A percentile compares a stretch with the other conserved stretches of the same genome.
phyloP scores from a whole-genome alignment of 164 flowering plant species.

The Vitis labrusca region DNA sequence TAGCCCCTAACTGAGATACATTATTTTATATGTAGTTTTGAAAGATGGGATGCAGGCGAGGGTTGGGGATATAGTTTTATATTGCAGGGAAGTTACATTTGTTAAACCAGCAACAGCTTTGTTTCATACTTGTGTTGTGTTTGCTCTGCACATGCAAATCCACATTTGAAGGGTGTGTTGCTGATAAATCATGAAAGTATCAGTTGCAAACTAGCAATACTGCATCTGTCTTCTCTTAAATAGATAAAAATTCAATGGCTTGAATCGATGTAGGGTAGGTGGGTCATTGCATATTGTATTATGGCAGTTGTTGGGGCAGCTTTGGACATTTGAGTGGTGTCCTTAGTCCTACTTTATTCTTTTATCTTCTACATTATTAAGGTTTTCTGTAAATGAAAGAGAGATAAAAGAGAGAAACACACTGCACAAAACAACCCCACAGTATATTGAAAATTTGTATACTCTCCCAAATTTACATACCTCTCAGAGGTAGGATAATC shows the following conservation, averaged over 20 bases:
- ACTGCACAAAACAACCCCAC: conserved; percentile 9
- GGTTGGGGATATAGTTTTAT: background rate
- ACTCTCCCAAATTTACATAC: conserved; percentile 25
- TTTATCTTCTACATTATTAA: background rate
- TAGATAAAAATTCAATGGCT: background rate
- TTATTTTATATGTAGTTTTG: background rate
- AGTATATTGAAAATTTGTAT: conserved; percentile 29
- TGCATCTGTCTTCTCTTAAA: too few relatives aligned
- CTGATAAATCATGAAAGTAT: background rate
- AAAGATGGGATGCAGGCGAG: background rate
- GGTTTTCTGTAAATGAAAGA: background rate
- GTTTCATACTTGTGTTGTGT: conserved; percentile 1
- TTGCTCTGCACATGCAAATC: conserved; percentile 22
- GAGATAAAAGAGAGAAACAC: background rate
- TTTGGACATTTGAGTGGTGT: background rate
- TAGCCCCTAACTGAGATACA: conserved; percentile 12
- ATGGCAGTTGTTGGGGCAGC: background rate
- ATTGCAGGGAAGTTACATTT: conserved; percentile 2
- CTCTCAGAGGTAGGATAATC: conserved; percentile 21
- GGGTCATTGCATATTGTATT: background rate
- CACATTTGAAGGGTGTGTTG: background rate
- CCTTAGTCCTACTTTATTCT: background rate
- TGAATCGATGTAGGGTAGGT: background rate
- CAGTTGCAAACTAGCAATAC: background rate
- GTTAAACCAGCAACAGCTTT: background rate